These are phyloP conservation scores for Sphagnurus paluster DNA, from an alignment of 1,284 basidiomycete genomes.

Conservation along the genomic window DNA sequence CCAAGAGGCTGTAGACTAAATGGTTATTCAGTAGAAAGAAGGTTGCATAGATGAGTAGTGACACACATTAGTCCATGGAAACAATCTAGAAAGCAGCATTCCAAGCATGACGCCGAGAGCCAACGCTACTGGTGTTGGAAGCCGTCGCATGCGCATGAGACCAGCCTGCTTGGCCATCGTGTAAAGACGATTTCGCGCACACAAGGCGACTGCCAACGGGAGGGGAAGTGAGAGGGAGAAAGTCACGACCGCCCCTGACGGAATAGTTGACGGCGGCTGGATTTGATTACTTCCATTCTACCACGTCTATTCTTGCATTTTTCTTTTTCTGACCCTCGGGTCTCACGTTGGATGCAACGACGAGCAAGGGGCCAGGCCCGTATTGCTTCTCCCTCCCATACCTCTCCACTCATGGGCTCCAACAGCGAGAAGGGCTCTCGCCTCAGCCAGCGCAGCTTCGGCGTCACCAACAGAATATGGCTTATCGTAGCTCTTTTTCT, in stretches of 20 bases:
- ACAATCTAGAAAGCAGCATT: conserved; percentile 56
- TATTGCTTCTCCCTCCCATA: conserved; percentile 48
- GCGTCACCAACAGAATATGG: conserved; percentile 74
- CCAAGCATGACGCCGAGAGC: conserved; percentile 67
- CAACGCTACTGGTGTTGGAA: conserved; percentile 57
- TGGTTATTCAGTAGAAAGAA: conserved; percentile 3
- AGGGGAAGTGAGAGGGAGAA: conserved; percentile 2
- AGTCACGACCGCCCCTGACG: background rate
- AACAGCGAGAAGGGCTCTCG: conserved; percentile 51
- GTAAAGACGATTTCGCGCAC: background rate
- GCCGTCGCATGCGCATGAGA: conserved; percentile 29
- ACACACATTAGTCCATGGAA: conserved; percentile 47
- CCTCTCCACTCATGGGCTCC: conserved; percentile 43
- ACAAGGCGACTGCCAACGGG: background rate
- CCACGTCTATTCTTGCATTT: conserved; percentile 10
- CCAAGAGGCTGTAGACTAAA: conserved; percentile 51
- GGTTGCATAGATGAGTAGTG: background rate
- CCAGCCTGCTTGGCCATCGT: conserved; percentile 20
- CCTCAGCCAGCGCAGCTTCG: conserved; percentile 55
- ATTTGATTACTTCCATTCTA: conserved; percentile 1
- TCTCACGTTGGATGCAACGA: conserved; percentile 52
- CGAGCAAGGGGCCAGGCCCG: conserved; percentile 52
- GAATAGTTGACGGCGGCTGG: background rate
- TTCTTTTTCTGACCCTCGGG: conserved; percentile 14
- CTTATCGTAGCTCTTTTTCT: conserved; percentile 59